Conservation (phyloP, 1,139 yeast species). For the Geotrichum aggregatum region DNA sequence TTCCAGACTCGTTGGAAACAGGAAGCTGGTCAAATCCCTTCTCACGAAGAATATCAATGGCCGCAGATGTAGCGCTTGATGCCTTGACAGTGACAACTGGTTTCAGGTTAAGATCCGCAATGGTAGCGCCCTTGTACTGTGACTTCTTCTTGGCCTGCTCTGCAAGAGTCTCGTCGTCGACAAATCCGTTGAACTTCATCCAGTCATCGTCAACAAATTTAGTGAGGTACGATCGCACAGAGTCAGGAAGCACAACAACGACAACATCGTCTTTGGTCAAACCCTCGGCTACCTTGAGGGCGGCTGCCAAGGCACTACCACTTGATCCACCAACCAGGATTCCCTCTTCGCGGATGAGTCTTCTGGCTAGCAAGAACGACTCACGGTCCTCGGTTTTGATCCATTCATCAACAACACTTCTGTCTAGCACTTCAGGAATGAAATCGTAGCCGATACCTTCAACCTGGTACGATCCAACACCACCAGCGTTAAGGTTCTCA, state of each 20-base stretch:
- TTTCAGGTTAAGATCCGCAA: slow-evolving; percentile 67
- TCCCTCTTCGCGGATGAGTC: slow-evolving; percentile 82
- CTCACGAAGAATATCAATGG: slow-evolving; percentile 65
- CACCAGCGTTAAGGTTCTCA: slow-evolving; percentile 56
- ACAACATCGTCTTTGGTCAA: slow-evolving; percentile 70
- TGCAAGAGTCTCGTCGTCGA: slow-evolving; percentile 45
- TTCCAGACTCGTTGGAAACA: slow-evolving; percentile 58
- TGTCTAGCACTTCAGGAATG: slow-evolving; percentile 73
- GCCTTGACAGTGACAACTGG: slow-evolving; percentile 76
- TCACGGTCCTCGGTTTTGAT: slow-evolving; percentile 82
- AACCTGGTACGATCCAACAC: slow-evolving; percentile 64
- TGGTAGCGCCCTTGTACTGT: slow-evolving; percentile 56
- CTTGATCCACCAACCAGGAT: slow-evolving; percentile 85
- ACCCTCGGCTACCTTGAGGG: slow-evolving; percentile 64
- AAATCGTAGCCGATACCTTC: slow-evolving; percentile 94
- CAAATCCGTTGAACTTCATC: slow-evolving; percentile 77
- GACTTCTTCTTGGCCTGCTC: slow-evolving; percentile 46
- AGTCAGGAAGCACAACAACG: slow-evolving; percentile 83
- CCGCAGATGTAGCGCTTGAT: slow-evolving; percentile 58
- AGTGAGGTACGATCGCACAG: slow-evolving; percentile 79
- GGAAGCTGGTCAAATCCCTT: slow-evolving; percentile 88
- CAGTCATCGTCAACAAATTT: slow-evolving; percentile 91
- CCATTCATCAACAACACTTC: slow-evolving; percentile 70
- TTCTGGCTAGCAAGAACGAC: slow-evolving; percentile 75
- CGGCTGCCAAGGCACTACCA: slow-evolving; percentile 81